A percentile compares a stretch with the other conserved stretches of the same genome.
These are phyloP conservation scores for Pleurotus sapidus DNA, from an alignment of 768 basidiomycete genomes.

Conservation along the genomic window DNA sequence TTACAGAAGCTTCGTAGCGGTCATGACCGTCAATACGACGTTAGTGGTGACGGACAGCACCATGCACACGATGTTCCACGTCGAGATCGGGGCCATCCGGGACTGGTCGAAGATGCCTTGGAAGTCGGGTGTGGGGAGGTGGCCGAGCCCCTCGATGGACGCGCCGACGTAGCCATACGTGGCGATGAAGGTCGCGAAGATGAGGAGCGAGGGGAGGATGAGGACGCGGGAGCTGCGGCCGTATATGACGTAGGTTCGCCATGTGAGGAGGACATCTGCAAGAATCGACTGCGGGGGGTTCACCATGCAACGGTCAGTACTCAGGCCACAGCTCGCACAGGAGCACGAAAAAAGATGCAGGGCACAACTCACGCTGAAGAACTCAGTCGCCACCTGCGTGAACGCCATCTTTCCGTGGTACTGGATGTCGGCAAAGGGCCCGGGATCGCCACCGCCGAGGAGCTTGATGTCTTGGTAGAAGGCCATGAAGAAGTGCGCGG, in stretches of 20 bases:
- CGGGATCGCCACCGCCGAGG: not conserved
- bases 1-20: slow-evolving; percentile 1
- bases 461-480: slow-evolving; percentile 3
- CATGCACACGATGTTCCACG: slow-evolving; percentile 4
- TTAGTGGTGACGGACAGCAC: not conserved
- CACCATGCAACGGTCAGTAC: not conserved
- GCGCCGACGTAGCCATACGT: slow-evolving; percentile 3
- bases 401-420: slow-evolving; percentile 3
- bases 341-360: too few relatives aligned
- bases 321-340: not conserved
- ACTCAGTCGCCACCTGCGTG: slow-evolving; percentile 4
- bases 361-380: slow-evolving; percentile 1
- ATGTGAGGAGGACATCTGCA: slow-evolving; percentile 2
- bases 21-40: slow-evolving; percentile 1
- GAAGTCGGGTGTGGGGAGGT: not conserved
- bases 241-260: slow-evolving; percentile 7
- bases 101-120: slow-evolving; percentile 7
- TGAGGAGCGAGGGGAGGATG: not conserved
- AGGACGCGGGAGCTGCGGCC: not conserved
- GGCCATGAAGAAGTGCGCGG: slow-evolving; percentile 8
- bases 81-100: not conserved
- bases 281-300: not conserved
- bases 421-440: not conserved
- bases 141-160: not conserved
- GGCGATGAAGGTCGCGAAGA: slow-evolving; percentile 1